Conservation (phyloP, 306 rosid species). For the Parietaria judaica region DNA sequence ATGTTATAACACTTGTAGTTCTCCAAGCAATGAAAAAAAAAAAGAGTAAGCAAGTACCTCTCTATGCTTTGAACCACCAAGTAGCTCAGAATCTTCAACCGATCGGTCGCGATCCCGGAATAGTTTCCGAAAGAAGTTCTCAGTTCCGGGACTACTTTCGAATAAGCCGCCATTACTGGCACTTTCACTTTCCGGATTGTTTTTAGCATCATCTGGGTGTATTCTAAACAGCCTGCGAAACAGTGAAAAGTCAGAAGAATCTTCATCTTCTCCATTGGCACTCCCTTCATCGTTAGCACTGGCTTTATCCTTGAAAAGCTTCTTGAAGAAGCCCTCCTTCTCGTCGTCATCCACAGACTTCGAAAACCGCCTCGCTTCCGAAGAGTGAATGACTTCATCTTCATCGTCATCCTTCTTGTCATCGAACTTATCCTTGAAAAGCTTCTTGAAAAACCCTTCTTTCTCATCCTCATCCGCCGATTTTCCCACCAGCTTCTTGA, state of each 20-base stretch:
- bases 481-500: conserved; percentile 46
- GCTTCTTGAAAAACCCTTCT: conserved; percentile 68
- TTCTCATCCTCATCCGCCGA: conserved; percentile 62
- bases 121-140: conserved; percentile 79
- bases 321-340: conserved; percentile 76
- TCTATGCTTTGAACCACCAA: conserved; percentile 70
- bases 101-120: conserved; percentile 83
- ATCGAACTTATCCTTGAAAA: conserved; percentile 73
- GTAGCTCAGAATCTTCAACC: conserved; percentile 81
- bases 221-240: conserved; percentile 77
- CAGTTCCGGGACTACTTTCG: conserved; percentile 89
- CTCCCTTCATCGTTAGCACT: conserved; percentile 63
- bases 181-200: conserved; percentile 41
- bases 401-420: conserved; percentile 71
- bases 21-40: not conserved
- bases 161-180: conserved; percentile 31
- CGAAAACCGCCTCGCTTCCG: conserved; percentile 47
- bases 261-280: conserved; percentile 67
- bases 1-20: too few relatives aligned
- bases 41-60: conserved; percentile 45
- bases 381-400: conserved; percentile 26
- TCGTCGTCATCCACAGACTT: conserved; percentile 69
- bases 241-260: conserved; percentile 68
- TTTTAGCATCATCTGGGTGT: conserved; percentile 80
- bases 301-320: conserved; percentile 57